These are phyloP conservation scores for Favolaschia claudopus DNA, from an alignment of 768 basidiomycete genomes.

Conservation along the genomic window DNA sequence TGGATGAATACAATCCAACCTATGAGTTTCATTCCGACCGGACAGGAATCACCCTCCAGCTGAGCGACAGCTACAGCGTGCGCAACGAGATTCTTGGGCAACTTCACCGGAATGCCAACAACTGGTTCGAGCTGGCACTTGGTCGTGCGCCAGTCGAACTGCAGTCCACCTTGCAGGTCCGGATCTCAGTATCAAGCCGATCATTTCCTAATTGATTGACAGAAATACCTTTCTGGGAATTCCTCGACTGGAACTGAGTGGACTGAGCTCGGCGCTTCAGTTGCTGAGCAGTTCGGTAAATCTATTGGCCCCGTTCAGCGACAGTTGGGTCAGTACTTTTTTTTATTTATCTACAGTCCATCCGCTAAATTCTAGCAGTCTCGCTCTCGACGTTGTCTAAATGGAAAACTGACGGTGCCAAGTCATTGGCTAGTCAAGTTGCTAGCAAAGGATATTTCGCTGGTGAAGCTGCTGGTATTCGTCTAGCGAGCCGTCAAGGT, in stretches of 20 bases:
- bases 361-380: slow-evolving; percentile 42
- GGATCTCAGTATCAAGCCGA: slow-evolving; percentile 22
- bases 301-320: slow-evolving; percentile 80
- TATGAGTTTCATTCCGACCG: slow-evolving; percentile 86
- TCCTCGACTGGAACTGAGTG: slow-evolving; percentile 73
- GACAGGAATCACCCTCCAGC: slow-evolving; percentile 73
- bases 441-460: slow-evolving; percentile 90
- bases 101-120: slow-evolving; percentile 74
- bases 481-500: slow-evolving; percentile 74
- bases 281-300: slow-evolving; percentile 88
- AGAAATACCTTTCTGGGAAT: slow-evolving; percentile 90
- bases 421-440: slow-evolving; percentile 83
- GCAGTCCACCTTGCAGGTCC: slow-evolving; percentile 89
- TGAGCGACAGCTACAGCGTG: slow-evolving; percentile 86
- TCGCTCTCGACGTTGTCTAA: slow-evolving; percentile 61
- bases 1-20: slow-evolving; percentile 93
- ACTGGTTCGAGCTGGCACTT: slow-evolving; percentile 89
- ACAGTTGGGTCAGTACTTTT: slow-evolving; percentile 64
- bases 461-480: slow-evolving; percentile 85
- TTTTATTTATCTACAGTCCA: background rate
- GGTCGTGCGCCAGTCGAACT: slow-evolving; percentile 91
- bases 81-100: slow-evolving; percentile 86
- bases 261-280: slow-evolving; percentile 89
- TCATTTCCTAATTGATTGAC: slow-evolving; percentile 15
- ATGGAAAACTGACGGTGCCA: slow-evolving; percentile 84